Percentiles rank a stretch among this genome's conserved stretches.
Evolutionary conservation across 768 basidiomycete species (phyloP).

Genomic region (Lentinula lateritia): DNA sequence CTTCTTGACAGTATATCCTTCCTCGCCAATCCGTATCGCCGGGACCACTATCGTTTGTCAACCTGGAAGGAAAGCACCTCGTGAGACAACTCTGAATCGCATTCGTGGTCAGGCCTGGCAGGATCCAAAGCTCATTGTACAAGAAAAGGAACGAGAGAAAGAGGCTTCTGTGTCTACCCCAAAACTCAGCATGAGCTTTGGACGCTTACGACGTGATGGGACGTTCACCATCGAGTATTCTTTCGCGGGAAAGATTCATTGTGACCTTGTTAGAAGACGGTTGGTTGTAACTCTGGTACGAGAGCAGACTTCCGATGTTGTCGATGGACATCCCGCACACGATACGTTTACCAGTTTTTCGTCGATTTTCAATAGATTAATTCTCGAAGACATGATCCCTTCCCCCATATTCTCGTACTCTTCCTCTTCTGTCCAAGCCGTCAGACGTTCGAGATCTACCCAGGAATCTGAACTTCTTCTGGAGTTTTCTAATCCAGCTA

Average conservation of each 20-base stretch:
- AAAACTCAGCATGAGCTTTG: neutral
- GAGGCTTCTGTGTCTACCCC: neutral
- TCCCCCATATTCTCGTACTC: neutral
- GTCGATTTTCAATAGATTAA: neutral
- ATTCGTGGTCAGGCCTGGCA: neutral
- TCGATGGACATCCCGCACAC: neutral
- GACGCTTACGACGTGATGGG: slow-evolving; percentile 1
- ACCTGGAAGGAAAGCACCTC: neutral
- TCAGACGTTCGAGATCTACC: neutral
- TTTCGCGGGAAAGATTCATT: neutral
- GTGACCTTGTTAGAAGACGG: neutral
- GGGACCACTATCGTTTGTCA: neutral
- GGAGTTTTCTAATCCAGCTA: neutral
- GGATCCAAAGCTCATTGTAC: neutral
- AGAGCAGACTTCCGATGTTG: neutral
- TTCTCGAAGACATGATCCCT: neutral
- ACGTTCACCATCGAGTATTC: neutral
- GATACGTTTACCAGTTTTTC: neutral
- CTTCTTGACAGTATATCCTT: neutral
- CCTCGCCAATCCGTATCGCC: neutral
- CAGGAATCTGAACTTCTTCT: neutral
- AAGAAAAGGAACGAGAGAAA: neutral
- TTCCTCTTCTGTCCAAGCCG: neutral
- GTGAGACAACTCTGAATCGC: neutral
- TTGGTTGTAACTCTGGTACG: neutral